These are phyloP conservation scores for Lodderomyces orthopsilosis DNA, from an alignment of 1,139 yeast species.

Conservation along the genomic window DNA sequence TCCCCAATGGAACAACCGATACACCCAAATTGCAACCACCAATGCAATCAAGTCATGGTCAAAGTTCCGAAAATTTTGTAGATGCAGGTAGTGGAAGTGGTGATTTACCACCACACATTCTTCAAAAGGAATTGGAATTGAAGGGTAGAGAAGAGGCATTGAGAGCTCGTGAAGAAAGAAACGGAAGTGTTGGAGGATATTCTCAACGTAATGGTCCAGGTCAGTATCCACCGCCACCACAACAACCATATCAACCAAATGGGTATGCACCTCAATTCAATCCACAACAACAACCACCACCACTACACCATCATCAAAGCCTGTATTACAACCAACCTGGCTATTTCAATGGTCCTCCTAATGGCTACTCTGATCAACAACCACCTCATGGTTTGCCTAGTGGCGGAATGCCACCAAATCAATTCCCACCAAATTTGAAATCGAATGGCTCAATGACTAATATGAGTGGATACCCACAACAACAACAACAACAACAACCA, in stretches of 20 bases:
- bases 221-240: constrained; percentile 10
- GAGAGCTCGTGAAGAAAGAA: constrained; percentile 31
- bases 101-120: constrained; percentile 15
- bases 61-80: constrained; percentile 8
- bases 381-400: constrained; percentile 40
- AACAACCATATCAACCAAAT: constrained; percentile 3
- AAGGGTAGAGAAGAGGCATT: constrained; percentile 45
- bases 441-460: constrained; percentile 13
- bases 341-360: constrained; percentile 9
- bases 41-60: constrained; percentile 2
- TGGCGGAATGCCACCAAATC: constrained; percentile 31
- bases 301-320: constrained; percentile 3
- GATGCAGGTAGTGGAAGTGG: constrained; percentile 7
- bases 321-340: constrained; percentile 5
- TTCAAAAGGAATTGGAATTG: constrained; percentile 39
- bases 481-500: constrained; percentile 13
- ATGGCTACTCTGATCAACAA: constrained; percentile 24
- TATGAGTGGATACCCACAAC: constrained; percentile 14
- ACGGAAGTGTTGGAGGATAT: constrained; percentile 4
- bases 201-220: constrained; percentile 8
- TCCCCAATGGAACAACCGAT: constrained; percentile 6
- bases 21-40: constrained; percentile 3
- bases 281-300: constrained; percentile 13
- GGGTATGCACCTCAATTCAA: constrained; percentile 6
- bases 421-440: constrained; percentile 26